Percentiles rank a stretch among this genome's conserved stretches.
phyloP scores from a whole-genome alignment of 331 rosid genomes.

The Rhamnella rubrinervis region DNA sequence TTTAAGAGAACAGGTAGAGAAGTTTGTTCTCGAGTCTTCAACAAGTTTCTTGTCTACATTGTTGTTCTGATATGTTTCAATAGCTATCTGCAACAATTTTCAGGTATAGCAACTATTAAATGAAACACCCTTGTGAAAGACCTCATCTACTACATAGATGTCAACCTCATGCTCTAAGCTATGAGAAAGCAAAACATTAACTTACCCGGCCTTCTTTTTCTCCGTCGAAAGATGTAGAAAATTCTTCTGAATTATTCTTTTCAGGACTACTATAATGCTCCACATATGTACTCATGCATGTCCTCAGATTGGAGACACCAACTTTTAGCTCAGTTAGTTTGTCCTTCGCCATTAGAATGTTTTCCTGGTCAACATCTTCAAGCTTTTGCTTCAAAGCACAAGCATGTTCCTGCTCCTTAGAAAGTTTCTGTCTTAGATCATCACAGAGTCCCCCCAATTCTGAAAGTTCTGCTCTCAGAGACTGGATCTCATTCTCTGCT shows the following conservation, averaged over 20 bases:
- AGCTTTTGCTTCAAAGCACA: conserved; percentile 53
- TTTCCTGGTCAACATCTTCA: conserved; percentile 52
- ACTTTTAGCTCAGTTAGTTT: conserved; percentile 65
- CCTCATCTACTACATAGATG: conserved; percentile 33
- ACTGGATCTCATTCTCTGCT: conserved; percentile 42
- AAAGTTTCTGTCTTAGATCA: conserved; percentile 49
- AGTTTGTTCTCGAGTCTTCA: conserved; percentile 32
- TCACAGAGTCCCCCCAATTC: conserved; percentile 50
- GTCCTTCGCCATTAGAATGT: conserved; percentile 64
- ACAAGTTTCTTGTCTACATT: conserved; percentile 22
- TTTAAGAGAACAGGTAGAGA: conserved; percentile 34
- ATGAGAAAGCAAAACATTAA: conserved; percentile 36
- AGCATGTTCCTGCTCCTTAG: conserved; percentile 56
- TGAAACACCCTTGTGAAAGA: conserved; percentile 28
- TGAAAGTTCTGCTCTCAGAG: conserved; percentile 35
- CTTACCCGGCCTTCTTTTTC: conserved; percentile 62
- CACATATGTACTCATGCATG: conserved; percentile 60
- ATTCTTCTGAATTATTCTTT: conserved; percentile 36
- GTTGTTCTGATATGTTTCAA: conserved; percentile 31
- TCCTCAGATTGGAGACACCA: conserved; percentile 68
- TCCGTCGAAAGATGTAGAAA: conserved; percentile 32
- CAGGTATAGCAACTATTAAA: conserved; percentile 39
- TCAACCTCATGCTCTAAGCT: conserved; percentile 29
- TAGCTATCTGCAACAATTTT: conserved; percentile 63
- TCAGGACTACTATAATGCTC: conserved; percentile 42